Evolutionary conservation across 257 asterid species (phyloP).

Genomic region (Craterostigma plantagineum): DNA sequence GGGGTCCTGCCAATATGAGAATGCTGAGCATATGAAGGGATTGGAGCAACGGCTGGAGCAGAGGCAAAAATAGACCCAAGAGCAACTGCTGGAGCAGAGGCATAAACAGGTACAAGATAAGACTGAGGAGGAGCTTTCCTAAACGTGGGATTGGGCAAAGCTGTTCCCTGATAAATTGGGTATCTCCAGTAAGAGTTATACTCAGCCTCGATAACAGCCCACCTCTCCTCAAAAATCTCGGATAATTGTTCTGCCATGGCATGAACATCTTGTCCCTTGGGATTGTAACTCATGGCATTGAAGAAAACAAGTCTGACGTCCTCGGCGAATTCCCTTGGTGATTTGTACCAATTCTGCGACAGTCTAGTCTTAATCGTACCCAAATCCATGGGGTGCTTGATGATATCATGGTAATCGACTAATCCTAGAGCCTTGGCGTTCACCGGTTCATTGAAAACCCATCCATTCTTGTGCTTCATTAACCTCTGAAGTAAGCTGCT

Average conservation of each 20-base stretch:
- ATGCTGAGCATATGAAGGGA: conserved; percentile 2
- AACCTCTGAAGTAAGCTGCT: conserved; percentile 36
- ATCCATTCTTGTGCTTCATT: conserved; percentile 51
- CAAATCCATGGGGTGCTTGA: conserved; percentile 55
- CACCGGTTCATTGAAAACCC: conserved; percentile 59
- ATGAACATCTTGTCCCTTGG: conserved; percentile 55
- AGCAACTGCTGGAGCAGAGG: no score
- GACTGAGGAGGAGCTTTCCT: conserved; percentile 21
- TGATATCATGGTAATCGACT: conserved; percentile 42
- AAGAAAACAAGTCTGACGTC: conserved; percentile 53
- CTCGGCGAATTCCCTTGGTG: conserved; percentile 43
- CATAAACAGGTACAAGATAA: conserved; percentile 8
- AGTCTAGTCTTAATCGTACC: conserved; percentile 42
- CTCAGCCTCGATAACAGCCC: conserved; percentile 40
- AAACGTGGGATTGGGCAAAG: conserved; percentile 29
- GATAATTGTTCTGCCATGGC: conserved; percentile 40
- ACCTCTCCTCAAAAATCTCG: conserved; percentile 39
- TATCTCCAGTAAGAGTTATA: conserved; percentile 23
- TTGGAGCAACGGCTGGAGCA: no score
- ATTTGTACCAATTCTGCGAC: conserved; percentile 36
- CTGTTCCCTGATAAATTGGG: conserved; percentile 32
- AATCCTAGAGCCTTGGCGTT: conserved; percentile 28
- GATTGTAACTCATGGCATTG: conserved; percentile 63
- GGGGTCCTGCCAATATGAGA: conserved; percentile 28
- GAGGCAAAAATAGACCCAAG: no score